Percentiles rank a stretch among this genome's conserved stretches.
Evolutionary conservation across 345 rosid species (phyloP).

Genomic region (Isatis tinctoria): DNA sequence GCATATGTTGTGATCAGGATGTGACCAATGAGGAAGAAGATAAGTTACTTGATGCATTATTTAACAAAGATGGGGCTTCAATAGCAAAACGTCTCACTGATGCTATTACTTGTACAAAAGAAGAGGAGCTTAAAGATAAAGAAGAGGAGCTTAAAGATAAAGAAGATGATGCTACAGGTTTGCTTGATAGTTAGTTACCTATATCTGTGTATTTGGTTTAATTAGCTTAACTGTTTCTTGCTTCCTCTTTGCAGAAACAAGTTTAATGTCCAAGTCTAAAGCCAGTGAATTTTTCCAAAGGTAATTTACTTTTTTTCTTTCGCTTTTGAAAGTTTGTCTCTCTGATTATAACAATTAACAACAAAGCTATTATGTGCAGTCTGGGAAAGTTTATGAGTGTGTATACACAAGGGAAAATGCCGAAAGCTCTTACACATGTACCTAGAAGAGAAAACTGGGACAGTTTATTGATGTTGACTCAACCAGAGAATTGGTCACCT

Average conservation of each 20-base stretch:
- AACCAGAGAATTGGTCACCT: background rate
- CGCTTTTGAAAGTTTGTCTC: too few relatives aligned
- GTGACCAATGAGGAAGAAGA: background rate
- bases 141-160: too few relatives aligned
- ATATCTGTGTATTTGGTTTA: too few relatives aligned
- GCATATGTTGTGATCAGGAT: background rate
- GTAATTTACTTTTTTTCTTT: too few relatives aligned
- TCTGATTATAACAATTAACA: background rate
- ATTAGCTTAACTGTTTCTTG: too few relatives aligned
- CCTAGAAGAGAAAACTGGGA: background rate
- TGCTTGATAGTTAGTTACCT: background rate
- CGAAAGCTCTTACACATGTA: background rate
- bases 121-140: background rate
- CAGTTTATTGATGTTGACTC: background rate
- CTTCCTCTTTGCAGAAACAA: too few relatives aligned
- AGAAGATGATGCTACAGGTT: background rate
- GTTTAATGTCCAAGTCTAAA: too few relatives aligned
- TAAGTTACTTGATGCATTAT: background rate
- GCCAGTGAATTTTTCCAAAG: too few relatives aligned
- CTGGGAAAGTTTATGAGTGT: background rate
- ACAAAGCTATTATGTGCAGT: background rate
- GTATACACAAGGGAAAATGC: background rate
- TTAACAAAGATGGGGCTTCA: background rate
- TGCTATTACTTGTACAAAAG: too few relatives aligned
- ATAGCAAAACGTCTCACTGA: conserved; percentile 9